phyloP scores from a whole-genome alignment of 768 basidiomycete genomes.

The Podaxis sp. region DNA sequence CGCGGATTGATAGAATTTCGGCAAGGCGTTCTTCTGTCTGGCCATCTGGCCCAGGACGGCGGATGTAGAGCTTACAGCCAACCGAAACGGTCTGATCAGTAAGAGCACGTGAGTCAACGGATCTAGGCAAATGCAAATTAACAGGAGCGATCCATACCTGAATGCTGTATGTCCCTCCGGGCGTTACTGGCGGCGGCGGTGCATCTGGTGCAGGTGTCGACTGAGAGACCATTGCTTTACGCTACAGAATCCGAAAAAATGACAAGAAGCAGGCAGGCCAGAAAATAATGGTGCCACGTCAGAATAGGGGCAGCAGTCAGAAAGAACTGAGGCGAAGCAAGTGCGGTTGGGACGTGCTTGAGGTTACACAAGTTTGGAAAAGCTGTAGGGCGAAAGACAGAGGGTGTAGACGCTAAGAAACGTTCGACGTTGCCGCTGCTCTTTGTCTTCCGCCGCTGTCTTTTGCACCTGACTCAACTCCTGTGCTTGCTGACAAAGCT shows the following conservation, averaged over 20 bases:
- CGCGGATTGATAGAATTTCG: conserved; percentile 93
- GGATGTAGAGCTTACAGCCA: conserved; percentile 95
- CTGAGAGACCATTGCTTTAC: conserved; percentile 35
- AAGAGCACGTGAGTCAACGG: conserved; percentile 31
- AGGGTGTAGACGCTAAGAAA: not conserved
- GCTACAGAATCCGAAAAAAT: conserved; percentile 14
- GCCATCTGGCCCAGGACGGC: conserved; percentile 73
- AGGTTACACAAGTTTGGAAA: not conserved
- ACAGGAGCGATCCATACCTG: conserved; percentile 50
- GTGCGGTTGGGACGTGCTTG: too few relatives aligned
- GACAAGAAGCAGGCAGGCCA: conserved; percentile 12
- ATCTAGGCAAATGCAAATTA: conserved; percentile 20
- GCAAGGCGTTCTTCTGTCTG: conserved; percentile 87
- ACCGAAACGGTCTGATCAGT: conserved; percentile 67
- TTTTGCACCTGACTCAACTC: conserved; percentile 11
- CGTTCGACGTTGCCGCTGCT: not conserved
- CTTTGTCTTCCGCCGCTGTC: conserved; percentile 13
- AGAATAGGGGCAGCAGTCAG: conserved; percentile 1
- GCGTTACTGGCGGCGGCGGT: conserved; percentile 64
- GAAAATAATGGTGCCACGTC: conserved; percentile 10
- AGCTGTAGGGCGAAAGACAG: not conserved
- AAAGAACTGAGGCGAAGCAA: not conserved
- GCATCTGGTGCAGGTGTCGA: conserved; percentile 40
- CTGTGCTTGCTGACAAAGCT: conserved; percentile 15
- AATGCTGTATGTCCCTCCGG: conserved; percentile 75